Evolutionary conservation across 805 yeast genomes (phyloP), one percentile per base, ranked within the genome.

Genomic region (Candida yuanshanica): DNA sequence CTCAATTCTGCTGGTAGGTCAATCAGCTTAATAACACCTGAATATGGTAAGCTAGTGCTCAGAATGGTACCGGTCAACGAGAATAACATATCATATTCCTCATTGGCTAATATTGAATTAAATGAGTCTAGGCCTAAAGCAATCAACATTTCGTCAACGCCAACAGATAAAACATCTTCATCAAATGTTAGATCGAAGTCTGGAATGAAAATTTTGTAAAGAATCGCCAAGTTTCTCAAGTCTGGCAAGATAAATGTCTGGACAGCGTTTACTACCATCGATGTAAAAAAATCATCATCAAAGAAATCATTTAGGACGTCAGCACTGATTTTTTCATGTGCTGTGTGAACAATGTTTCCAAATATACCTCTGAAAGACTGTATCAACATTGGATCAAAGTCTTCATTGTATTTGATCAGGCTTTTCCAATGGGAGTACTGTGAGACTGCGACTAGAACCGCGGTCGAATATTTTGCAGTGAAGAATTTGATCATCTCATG

Each of bases 11-110:
- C 45, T 11, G 88, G 83, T 35, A 83, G 55, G 36, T 73, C 72
- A 25, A 75, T 65, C 37, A 82, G 60, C 38, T 72, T 72, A 2
- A 82, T 63, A 7, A 70, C 66, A 11, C 81, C 80, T 6, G 86
- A 81, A 47, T 69, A 77, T 23, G 57, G 56, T 7, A 53, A 14
- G 9, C 20, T 32, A 2, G n/a, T 14, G 20, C 14, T 24, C 10
- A 17, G 11, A 2, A 13, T 7, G 4, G 32, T n/a, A 1, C n/a
- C 17, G 17, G 33, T 14, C 14, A 14, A 7, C 14, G 26, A 12
- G 29, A 48, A 39, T 10, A 45, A 22, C 4, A 9, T 8, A 24
- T 33, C 16, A 16, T 18, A 8, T 10, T 20, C 13, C 4, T 33
- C 17, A 14, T 27, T 31, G 5, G 20, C 5, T 2, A 49, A 18